These are phyloP conservation scores for Flaveria trinervia DNA, from an alignment of 129 eudicot genomes.

Conservation along the genomic window DNA sequence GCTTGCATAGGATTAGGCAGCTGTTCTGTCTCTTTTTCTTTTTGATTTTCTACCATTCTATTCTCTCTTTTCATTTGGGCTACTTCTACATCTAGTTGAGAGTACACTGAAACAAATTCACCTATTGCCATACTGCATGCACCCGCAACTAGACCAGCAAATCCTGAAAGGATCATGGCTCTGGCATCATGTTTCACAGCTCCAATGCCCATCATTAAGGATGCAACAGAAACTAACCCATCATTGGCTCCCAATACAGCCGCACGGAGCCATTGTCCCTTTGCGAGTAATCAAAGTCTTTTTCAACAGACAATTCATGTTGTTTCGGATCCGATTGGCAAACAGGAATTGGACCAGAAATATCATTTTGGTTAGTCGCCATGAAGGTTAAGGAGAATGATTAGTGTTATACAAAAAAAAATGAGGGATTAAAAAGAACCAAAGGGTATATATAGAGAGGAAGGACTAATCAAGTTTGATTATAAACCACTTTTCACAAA, in stretches of 20 bases:
- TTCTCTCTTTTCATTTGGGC: slow-evolving; percentile 41
- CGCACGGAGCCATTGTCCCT: slow-evolving; percentile 40
- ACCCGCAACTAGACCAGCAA: slow-evolving; percentile 43
- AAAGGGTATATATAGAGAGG: slow-evolving; percentile 32
- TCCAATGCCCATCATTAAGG: slow-evolving; percentile 39
- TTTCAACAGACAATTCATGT: slow-evolving; percentile 8
- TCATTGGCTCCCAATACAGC: slow-evolving; percentile 40
- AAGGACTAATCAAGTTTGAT: not conserved
- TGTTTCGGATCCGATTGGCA: slow-evolving; percentile 17
- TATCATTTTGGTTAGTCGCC: slow-evolving; percentile 26
- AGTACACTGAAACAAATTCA: slow-evolving; percentile 37
- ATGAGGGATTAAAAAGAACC: not conserved
- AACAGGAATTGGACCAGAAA: slow-evolving; percentile 17
- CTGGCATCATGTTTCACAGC: slow-evolving; percentile 25
- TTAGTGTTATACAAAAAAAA: not conserved
- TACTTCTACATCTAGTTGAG: slow-evolving; percentile 36
- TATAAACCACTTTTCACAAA: too few species aligned
- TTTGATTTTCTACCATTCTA: not conserved
- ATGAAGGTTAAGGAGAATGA: slow-evolving; percentile 9
- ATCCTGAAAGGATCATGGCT: slow-evolving; percentile 36
- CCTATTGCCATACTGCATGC: slow-evolving; percentile 49
- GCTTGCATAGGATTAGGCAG: slow-evolving; percentile 57
- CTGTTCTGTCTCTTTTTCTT: slow-evolving; percentile 23
- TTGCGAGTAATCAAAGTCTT: slow-evolving; percentile 32
- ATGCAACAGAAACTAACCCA: slow-evolving; percentile 36